Base-by-base conservation (phyloP, 2,329 filamentous ascomycete genomes). In the Orbilia oligospora region DNA sequence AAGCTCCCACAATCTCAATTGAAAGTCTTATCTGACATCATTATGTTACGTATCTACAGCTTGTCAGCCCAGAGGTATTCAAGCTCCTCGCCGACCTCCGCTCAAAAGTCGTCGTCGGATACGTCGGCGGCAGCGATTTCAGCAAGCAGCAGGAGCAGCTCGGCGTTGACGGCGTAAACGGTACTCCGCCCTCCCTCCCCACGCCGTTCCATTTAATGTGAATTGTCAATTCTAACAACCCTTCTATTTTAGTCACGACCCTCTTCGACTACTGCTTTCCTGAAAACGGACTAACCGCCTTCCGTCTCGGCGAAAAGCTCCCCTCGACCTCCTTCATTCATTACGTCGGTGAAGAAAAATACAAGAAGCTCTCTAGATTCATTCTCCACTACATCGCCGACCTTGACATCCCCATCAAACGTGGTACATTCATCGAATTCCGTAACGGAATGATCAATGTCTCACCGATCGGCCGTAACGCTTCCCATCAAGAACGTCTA, bases 261-360 rank as follows among this genome's bases (percentile, higher is more conserved):
- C 90, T 98, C 83, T 99, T 99, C 87, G 96, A 99, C 88, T 99
- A 93, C 87, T 96, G 92, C 89, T 99, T 99, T 87, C 88, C 94
- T 76, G 96, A 99, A 87, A 99, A 99, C 86, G 96, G 96, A 10
- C 90, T 99, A 81, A 97, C 92, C 0, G 96, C 95, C 51, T 97
- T 89, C 88, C 93, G 94, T 83, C 86, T 94, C 83, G 96, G 95
- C 82, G 86, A 91, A 84, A 88, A 89, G 70, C 89, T 98, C 73
- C 87, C 91, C 0, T 90, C 90, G 83, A 92, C 91, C 86, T 93
- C 90, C 86, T 99, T 98, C 89, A 97, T 98, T 87, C 85, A 90
- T 82, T 97, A 91, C 91, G 88, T 98, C 80, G 96, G 96, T 81
- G 94, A 99, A 88, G 87, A 87, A 20, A 88, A 88, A 82, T 96